Evolutionary conservation across 306 rosid species (phyloP), one percentile per base, ranked within the genome.

Genomic region (Cucumis cinereus): DNA sequence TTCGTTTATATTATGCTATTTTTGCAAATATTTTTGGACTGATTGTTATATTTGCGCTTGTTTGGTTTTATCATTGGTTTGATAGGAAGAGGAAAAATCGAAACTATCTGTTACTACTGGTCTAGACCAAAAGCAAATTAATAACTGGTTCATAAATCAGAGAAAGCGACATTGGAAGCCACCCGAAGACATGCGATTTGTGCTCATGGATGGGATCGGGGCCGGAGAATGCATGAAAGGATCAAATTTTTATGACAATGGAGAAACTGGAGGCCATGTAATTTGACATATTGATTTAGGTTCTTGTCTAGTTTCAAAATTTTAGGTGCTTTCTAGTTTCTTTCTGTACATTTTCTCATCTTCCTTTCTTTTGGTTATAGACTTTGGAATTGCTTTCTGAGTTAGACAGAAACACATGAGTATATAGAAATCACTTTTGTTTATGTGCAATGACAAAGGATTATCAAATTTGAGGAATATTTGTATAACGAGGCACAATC

Each of bases 141-240:
- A 90, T 73, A 92, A 92, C 73, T 92, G 98, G 98, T 90, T 92
- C 85, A 91, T 92, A 66, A 92, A 92, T 83, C 98, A 90, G 79
- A 86, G 98, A 80, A 93, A 92, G 79, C 84, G 97, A 22, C 98
- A 93, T 41, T 93, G 98, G 98, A 93, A 93, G 79, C 98, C 98
- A 60, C 84, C 93, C 54, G 88, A 86, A 53, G 95, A 90, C 71
- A 89, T 89, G 87, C 78, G 87, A 69, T 88, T 86, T 22, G 84
- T 89, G 36, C 53, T 89, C 43, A 73, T 84, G 85, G 92, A 86
- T 22, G 88, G 85, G 30, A 83, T 4, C 8, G 74, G 55, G 33
- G 74, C 0, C 38, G 36, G 71, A 4, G 49, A 19, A 38, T 66
- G 9, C 23, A 41, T 45, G 16, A 47, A 70, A 22, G 58, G 40